phyloP scores from a whole-genome alignment of 345 rosid genomes.

The Excoecaria agallocha region DNA sequence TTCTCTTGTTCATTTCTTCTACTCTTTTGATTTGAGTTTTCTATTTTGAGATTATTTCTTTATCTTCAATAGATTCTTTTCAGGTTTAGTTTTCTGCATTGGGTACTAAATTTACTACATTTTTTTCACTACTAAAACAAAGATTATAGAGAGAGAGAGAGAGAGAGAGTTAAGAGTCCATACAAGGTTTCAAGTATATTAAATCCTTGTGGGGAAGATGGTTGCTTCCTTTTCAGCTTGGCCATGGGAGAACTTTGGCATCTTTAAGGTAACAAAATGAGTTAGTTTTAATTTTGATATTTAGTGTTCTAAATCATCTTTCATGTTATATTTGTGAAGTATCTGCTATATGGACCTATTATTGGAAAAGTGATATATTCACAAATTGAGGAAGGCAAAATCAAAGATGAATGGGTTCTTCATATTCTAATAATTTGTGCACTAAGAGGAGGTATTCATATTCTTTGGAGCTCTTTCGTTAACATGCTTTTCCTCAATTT shows the following conservation, averaged over 20 bases:
- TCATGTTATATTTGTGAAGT: slow-evolving; percentile 37
- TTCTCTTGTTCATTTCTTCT: neutral
- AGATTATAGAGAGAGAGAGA: too few species aligned
- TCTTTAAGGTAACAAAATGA: slow-evolving; percentile 56
- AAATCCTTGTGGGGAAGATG: slow-evolving; percentile 19
- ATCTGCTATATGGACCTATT: slow-evolving; percentile 73
- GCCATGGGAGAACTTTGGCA: slow-evolving; percentile 89
- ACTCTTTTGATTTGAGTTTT: neutral
- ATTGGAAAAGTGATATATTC: slow-evolving; percentile 54
- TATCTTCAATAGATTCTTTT: neutral
- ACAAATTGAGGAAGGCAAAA: slow-evolving; percentile 37
- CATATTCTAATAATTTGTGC: slow-evolving; percentile 52
- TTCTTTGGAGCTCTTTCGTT: slow-evolving; percentile 40
- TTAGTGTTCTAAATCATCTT: neutral
- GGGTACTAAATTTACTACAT: neutral
- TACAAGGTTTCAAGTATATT: neutral
- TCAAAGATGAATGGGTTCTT: slow-evolving; percentile 56
- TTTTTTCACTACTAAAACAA: too few species aligned
- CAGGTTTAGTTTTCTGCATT: neutral
- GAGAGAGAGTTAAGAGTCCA: too few species aligned
- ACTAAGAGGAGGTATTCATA: slow-evolving; percentile 40
- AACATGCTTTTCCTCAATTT: slow-evolving; percentile 64
- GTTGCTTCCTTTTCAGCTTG: slow-evolving; percentile 64
- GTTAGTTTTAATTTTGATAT: neutral
- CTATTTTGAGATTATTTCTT: neutral